A percentile compares a stretch with the other conserved stretches of the same genome.
Evolutionary conservation across 1,284 basidiomycete species (phyloP).

Genomic region (Ustilago tritici): DNA sequence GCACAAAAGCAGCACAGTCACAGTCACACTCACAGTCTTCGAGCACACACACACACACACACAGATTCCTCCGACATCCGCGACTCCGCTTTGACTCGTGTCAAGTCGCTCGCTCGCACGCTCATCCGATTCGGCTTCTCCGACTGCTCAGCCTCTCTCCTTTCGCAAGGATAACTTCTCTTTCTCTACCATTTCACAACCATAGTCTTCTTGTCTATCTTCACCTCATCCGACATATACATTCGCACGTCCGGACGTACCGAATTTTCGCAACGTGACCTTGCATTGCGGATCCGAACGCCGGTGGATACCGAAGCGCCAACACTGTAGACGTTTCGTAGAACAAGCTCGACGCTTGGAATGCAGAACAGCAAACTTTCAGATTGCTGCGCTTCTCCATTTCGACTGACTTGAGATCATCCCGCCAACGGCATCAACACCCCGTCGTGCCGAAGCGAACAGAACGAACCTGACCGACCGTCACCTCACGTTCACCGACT

Average conservation of each 20-base stretch:
- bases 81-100: conserved; percentile 1
- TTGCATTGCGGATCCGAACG: background rate
- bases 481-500: background rate
- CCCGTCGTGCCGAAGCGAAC: background rate
- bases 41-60: background rate
- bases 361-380: background rate
- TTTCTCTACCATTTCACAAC: background rate
- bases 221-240: background rate
- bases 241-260: background rate
- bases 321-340: background rate
- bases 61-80: background rate
- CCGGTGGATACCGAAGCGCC: background rate
- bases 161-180: background rate
- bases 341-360: background rate
- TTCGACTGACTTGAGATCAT: background rate
- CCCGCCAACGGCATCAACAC: background rate
- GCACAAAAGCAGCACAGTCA: background rate
- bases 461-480: no score
- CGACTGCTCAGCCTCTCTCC: background rate
- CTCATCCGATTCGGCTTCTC: background rate
- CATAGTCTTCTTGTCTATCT: background rate
- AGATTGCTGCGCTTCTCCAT: background rate
- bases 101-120: background rate
- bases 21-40: background rate
- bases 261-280: background rate